phyloP scores from a whole-genome alignment of 176 grass and related monocot genomes.

The Oryza glaberrima region DNA sequence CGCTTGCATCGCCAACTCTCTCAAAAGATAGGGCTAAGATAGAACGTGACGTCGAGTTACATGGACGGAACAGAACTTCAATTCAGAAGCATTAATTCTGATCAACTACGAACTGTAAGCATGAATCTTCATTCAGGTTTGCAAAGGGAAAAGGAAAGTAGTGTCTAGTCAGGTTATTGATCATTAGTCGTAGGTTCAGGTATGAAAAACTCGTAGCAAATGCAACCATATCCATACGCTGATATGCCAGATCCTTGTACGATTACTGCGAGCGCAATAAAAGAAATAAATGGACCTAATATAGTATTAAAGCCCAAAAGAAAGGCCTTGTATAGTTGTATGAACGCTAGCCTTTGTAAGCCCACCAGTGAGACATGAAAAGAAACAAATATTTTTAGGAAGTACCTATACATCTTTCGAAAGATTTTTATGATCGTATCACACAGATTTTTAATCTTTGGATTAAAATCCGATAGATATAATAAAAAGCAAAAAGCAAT shows the following conservation, averaged over 20 bases:
- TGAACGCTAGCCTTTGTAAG: not conserved
- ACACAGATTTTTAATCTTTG: too few relatives aligned
- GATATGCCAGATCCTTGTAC: not conserved
- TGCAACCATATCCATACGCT: not conserved
- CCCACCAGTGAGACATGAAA: not conserved
- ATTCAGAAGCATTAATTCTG: not conserved
- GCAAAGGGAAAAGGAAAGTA: not conserved
- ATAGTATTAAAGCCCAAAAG: not conserved
- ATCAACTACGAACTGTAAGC: not conserved
- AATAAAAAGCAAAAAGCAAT: too few relatives aligned
- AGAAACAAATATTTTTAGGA: not conserved
- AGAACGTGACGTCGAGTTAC: not conserved
- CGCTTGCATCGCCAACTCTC: not conserved
- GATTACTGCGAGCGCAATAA: not conserved
- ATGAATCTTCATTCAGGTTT: not conserved
- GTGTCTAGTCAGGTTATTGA: not conserved
- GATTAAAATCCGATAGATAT: too few relatives aligned
- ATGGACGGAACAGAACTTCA: not conserved
- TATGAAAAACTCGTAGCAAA: not conserved
- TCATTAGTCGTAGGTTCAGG: not conserved
- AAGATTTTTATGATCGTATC: too few relatives aligned
- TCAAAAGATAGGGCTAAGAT: conserved; percentile 4
- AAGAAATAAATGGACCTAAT: not conserved
- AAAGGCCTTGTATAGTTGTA: not conserved
- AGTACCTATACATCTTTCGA: too few relatives aligned